phyloP scores from a whole-genome alignment of 371 early-diverging fungal genomes.

The Actinomucor elegans region DNA sequence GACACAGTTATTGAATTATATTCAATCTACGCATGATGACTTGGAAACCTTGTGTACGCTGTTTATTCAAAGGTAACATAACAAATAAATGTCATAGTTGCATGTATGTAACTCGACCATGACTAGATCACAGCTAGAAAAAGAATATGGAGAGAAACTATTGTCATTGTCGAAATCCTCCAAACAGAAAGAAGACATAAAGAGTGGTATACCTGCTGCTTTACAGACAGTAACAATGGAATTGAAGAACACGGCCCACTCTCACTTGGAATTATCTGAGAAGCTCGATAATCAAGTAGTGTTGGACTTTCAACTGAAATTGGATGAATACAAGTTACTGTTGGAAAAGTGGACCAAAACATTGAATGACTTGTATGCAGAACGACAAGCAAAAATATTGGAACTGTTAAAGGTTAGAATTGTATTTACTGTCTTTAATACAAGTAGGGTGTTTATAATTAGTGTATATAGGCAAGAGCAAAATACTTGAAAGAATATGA shows the following conservation, averaged over 20 bases:
- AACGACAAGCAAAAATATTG: conserved; percentile 9
- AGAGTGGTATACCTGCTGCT: conserved; percentile 9
- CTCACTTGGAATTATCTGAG: conserved; percentile 35
- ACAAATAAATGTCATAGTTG: too few relatives aligned
- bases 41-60: conserved; percentile 23
- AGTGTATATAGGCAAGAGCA: conserved; percentile 10
- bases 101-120: background rate
- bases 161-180: conserved; percentile 6
- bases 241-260: conserved; percentile 30
- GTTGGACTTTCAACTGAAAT: conserved; percentile 7
- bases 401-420: conserved; percentile 20
- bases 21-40: conserved; percentile 26
- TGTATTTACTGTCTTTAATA: background rate
- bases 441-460: background rate
- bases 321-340: conserved; percentile 10
- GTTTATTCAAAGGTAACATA: conserved; percentile 32
- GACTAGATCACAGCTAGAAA: conserved; percentile 26
- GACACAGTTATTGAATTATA: conserved; percentile 17
- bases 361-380: conserved; percentile 13
- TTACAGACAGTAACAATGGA: conserved; percentile 26
- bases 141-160: conserved; percentile 37
- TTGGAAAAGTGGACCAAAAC: conserved; percentile 24
- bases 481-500: conserved; percentile 23
- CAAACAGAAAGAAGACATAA: background rate
- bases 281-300: conserved; percentile 27